Evolutionary conservation across 2,329 filamentous ascomycete genomes (phyloP).

Genomic region (Cercospora sp.): DNA sequence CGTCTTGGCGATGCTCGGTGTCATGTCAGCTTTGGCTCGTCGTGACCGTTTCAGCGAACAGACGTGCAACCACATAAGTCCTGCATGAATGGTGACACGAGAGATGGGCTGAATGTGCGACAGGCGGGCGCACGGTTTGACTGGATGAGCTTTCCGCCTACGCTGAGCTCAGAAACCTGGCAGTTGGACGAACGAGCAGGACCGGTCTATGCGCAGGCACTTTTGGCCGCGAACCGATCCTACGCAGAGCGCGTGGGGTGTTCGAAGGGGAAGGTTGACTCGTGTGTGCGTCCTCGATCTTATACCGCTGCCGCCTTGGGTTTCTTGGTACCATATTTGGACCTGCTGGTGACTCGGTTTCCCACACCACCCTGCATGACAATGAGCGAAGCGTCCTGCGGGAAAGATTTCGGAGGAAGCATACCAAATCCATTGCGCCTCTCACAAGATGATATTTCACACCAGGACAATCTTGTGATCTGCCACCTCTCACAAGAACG

Average conservation of each 20-base stretch:
- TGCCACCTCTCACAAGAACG: conserved; percentile 88
- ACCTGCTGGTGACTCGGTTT: conserved; percentile 78
- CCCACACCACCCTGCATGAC: conserved; percentile 77
- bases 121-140: not conserved
- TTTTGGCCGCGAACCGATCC: not conserved
- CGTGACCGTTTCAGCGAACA: not conserved
- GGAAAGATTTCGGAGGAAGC: conserved; percentile 40
- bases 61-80: not conserved
- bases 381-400: conserved; percentile 5
- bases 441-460: conserved; percentile 93
- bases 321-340: conserved; percentile 99
- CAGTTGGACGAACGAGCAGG: not conserved
- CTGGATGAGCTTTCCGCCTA: not conserved
- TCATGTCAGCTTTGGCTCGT: conserved; percentile 1
- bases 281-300: not conserved
- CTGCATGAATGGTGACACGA: not conserved
- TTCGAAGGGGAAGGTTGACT: not conserved
- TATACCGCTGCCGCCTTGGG: conserved; percentile 70
- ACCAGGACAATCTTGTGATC: conserved; percentile 96
- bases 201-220: not conserved
- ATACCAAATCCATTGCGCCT: conserved; percentile 88
- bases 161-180: not conserved
- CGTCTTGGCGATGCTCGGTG: conserved; percentile 8
- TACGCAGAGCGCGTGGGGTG: not conserved
- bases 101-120: not conserved